Evolutionary conservation across 495 filamentous ascomycete genomes (phyloP).

Genomic region (Talaromyces proteolyticus): DNA sequence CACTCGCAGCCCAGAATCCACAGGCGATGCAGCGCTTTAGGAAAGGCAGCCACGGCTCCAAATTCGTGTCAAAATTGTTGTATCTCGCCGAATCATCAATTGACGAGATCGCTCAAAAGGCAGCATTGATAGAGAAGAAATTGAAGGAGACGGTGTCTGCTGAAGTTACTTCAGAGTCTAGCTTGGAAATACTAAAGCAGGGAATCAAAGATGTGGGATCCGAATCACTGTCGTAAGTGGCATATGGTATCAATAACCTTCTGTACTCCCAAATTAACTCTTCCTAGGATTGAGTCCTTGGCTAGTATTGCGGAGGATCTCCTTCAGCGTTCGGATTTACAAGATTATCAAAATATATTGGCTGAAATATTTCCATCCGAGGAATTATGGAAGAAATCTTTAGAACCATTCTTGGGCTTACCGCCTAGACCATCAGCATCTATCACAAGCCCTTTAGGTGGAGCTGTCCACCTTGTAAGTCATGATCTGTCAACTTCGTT

Average conservation of each 20-base stretch:
- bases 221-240: slow-evolving; percentile 48
- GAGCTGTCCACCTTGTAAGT: slow-evolving; percentile 61
- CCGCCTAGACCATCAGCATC: slow-evolving; percentile 57
- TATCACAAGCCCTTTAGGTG: slow-evolving; percentile 65
- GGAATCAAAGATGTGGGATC: slow-evolving; percentile 43
- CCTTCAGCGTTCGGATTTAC: slow-evolving; percentile 27
- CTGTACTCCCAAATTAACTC: slow-evolving; percentile 10
- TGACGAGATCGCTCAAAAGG: slow-evolving; percentile 46
- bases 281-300: slow-evolving; percentile 45
- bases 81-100: slow-evolving; percentile 50
- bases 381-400: slow-evolving; percentile 41
- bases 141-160: slow-evolving; percentile 31
- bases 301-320: slow-evolving; percentile 46
- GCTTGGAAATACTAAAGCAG: slow-evolving; percentile 44
- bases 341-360: slow-evolving; percentile 20
- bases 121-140: slow-evolving; percentile 35
- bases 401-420: slow-evolving; percentile 53
- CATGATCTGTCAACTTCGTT: slow-evolving; percentile 19
- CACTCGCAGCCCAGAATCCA: slow-evolving; percentile 30
- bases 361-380: slow-evolving; percentile 43
- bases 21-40: slow-evolving; percentile 31
- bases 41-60: slow-evolving; percentile 39
- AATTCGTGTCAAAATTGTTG: slow-evolving; percentile 49
- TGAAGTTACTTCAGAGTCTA: slow-evolving; percentile 31
- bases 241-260: neutral